A percentile compares a stretch with the other conserved stretches of the same genome.
phyloP scores from a whole-genome alignment of 768 basidiomycete genomes.

The Pholiota microspora region DNA sequence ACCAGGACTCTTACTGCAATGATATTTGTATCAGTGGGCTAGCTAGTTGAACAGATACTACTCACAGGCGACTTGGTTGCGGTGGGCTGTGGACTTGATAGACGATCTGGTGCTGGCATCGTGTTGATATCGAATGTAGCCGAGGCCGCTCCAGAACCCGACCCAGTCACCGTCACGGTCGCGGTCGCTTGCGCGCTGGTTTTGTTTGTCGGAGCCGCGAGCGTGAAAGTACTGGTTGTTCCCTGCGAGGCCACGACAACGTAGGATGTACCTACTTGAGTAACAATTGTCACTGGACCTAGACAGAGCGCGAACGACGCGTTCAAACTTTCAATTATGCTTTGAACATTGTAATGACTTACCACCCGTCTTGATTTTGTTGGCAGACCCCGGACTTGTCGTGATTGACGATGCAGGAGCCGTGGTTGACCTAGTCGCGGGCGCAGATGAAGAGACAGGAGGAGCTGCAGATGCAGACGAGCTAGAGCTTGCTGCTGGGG shows the following conservation, averaged over 20 bases:
- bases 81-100: not conserved
- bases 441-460: not conserved
- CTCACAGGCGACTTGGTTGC: not conserved
- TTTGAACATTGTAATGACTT: not conserved
- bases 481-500: not conserved
- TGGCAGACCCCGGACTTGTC: not conserved
- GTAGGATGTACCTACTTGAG: slow-evolving; percentile 26
- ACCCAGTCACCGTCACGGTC: not conserved
- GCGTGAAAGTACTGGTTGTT: slow-evolving; percentile 17
- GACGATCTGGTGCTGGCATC: not conserved
- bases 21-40: not conserved
- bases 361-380: slow-evolving; percentile 7
- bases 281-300: slow-evolving; percentile 35
- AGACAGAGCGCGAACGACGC: slow-evolving; percentile 20
- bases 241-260: slow-evolving; percentile 18
- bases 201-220: slow-evolving; percentile 10
- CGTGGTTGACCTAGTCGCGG: not conserved
- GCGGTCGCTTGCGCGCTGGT: slow-evolving; percentile 1
- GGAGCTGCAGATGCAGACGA: no score
- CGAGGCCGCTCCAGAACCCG: slow-evolving; percentile 1
- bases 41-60: not conserved
- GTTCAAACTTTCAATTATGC: not conserved
- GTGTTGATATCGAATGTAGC: slow-evolving; percentile 2
- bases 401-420: slow-evolving; percentile 3
- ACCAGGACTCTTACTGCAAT: not conserved